phyloP scores from a whole-genome alignment of 805 yeast species.

The Barnettozyma pratensis region DNA sequence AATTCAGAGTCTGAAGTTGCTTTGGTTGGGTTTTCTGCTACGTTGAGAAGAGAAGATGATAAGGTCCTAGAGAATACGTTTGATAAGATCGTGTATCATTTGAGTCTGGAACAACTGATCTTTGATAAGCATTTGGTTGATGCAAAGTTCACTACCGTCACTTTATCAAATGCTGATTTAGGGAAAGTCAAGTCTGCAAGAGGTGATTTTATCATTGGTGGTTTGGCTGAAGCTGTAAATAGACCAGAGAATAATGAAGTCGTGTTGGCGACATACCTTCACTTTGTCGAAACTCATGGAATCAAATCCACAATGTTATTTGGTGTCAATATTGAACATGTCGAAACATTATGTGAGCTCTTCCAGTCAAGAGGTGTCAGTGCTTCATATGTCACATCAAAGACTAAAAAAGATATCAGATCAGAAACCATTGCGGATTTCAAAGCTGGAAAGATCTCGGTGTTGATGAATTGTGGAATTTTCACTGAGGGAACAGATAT shows the following conservation, averaged over 20 bases:
- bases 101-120: slow-evolving; percentile 62
- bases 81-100: slow-evolving; percentile 71
- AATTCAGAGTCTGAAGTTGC: slow-evolving; percentile 32
- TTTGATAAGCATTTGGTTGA: slow-evolving; percentile 64
- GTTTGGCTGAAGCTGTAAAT: slow-evolving; percentile 52
- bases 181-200: slow-evolving; percentile 21
- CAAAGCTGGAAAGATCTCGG: slow-evolving; percentile 55
- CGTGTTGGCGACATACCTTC: slow-evolving; percentile 48
- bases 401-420: slow-evolving; percentile 50
- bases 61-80: slow-evolving; percentile 51
- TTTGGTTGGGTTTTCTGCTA: slow-evolving; percentile 85
- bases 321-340: slow-evolving; percentile 71
- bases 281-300: slow-evolving; percentile 31
- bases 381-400: slow-evolving; percentile 69
- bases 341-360: slow-evolving; percentile 43
- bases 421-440: slow-evolving; percentile 51
- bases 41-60: slow-evolving; percentile 74
- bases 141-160: slow-evolving; percentile 57
- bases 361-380: slow-evolving; percentile 58
- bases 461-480: slow-evolving; percentile 81
- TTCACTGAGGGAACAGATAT: slow-evolving; percentile 95
- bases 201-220: slow-evolving; percentile 51
- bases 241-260: slow-evolving; percentile 48
- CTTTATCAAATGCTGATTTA: slow-evolving; percentile 39
- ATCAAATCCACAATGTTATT: slow-evolving; percentile 68